These are phyloP conservation scores for Phytophthora litchii DNA, from an alignment of 352 stramenopile genomes.

Conservation along the genomic window DNA sequence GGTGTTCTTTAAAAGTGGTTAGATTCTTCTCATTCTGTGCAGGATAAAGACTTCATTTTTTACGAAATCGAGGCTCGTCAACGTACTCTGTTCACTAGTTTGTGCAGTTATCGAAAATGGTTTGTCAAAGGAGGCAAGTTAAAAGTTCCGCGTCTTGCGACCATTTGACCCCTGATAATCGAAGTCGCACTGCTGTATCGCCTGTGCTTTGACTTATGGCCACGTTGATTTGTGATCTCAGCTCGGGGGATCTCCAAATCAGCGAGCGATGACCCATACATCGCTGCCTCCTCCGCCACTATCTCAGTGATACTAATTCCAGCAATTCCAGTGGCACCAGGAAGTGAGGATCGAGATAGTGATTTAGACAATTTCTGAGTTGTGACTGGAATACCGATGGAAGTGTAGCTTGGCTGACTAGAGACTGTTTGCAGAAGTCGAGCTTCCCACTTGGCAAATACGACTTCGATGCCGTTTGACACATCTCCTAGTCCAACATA, in stretches of 20 bases:
- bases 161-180: too few relatives aligned
- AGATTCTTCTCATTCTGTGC: neutral
- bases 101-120: too few relatives aligned
- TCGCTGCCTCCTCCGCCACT: neutral
- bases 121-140: too few relatives aligned
- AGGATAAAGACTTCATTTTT: too few relatives aligned
- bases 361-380: neutral
- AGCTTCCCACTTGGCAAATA: slow-evolving; percentile 85
- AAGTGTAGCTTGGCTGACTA: neutral
- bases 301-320: slow-evolving; percentile 1
- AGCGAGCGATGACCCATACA: neutral
- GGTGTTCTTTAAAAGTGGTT: slow-evolving; percentile 63
- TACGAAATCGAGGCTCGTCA: neutral
- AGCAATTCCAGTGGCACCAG: neutral
- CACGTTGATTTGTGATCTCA: too few relatives aligned
- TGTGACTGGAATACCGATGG: slow-evolving; percentile 2
- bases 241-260: slow-evolving; percentile 1
- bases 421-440: slow-evolving; percentile 37
- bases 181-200: too few relatives aligned
- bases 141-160: too few relatives aligned
- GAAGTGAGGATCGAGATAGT: slow-evolving; percentile 1
- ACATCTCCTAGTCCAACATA: slow-evolving; percentile 91
- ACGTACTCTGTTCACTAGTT: neutral
- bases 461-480: slow-evolving; percentile 78
- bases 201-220: too few relatives aligned